Evolutionary conservation across 2,329 filamentous ascomycete genomes (phyloP).

Genomic region (Epichloe coenophiala): DNA sequence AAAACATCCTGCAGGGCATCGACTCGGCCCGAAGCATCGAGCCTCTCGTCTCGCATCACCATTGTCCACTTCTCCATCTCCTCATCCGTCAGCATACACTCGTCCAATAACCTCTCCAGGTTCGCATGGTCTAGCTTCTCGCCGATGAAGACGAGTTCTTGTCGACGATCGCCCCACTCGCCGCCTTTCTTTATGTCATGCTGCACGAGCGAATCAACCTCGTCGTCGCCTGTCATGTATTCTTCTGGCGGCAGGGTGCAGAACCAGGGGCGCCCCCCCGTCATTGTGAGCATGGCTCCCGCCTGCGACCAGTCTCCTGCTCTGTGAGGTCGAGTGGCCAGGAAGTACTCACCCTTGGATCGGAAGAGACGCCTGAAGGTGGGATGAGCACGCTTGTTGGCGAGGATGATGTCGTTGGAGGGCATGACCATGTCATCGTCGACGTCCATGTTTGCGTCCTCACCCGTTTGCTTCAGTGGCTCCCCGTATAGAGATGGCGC

Average conservation of each 20-base stretch:
- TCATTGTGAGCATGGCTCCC: constrained; percentile 48
- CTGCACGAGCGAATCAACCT: constrained; percentile 33
- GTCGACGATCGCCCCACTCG: constrained; percentile 55
- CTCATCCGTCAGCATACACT: constrained; percentile 44
- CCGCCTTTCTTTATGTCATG: constrained; percentile 39
- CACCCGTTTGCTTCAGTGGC: background rate
- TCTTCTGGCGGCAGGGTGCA: constrained; percentile 40
- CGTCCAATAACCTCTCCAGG: constrained; percentile 41
- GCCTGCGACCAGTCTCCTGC: constrained; percentile 50
- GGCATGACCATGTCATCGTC: constrained; percentile 18
- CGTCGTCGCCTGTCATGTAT: constrained; percentile 32
- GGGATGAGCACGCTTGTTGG: constrained; percentile 40
- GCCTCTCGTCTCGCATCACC: constrained; percentile 31
- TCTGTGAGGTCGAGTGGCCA: constrained; percentile 42
- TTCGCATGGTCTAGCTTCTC: constrained; percentile 42
- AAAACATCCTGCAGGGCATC: constrained; percentile 36
- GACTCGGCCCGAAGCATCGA: constrained; percentile 25
- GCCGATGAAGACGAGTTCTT: constrained; percentile 63
- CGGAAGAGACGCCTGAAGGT: constrained; percentile 43
- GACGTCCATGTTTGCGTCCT: constrained; percentile 7
- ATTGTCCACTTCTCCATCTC: constrained; percentile 42
- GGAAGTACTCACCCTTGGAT: constrained; percentile 48
- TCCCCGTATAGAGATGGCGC: constrained; percentile 9
- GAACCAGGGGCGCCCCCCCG: constrained; percentile 44
- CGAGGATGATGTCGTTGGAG: constrained; percentile 31